Evolutionary conservation across 129 eudicot genomes (phyloP), one percentile per base, ranked within the genome.

Genomic region (Flaveria ramosissima): DNA sequence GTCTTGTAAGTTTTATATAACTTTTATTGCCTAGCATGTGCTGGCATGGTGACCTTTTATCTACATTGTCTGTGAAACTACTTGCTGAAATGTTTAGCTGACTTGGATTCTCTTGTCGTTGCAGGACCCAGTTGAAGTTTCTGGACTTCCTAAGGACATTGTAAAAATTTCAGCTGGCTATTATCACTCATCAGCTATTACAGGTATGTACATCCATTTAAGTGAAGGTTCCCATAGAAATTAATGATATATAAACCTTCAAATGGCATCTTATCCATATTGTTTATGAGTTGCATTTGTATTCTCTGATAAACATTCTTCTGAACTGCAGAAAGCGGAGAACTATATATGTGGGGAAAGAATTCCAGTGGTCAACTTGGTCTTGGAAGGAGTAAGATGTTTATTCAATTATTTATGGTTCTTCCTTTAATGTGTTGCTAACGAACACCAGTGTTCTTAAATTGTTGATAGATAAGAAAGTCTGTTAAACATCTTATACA

Each of bases 341-440:
- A 86, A 66, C 96, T 94, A 10, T 91, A 91, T 83, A 76, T 82
- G 85, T 94, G 99, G 99, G 99, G 99, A 20, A 94, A 89, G 83
- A 94, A 94, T 81, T 71, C 89, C 62, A 89, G 88, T 74, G 99
- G 97, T 69, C 94, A 94, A 77, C 96, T 94, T 75, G 99, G 99
- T 71, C 90, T 91, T 67, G 99, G 99, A 78, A 94, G 85, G 85
- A 94, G 99, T 91, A 89, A 85, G 82, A 62, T 67, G 8, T 27
- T 23, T 50, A 52, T 48, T 9, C 9, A 45, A 45, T 9, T 45
- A 9, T 45, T 7, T 56, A 46, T 80, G 20, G 15, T 21, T 66
- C 69, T 76, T 64, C 80, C 14, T 45, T 69, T 16, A 50, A 42
- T 77, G 20, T 36, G 41, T 36, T 36, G 41, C 39, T 3, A 32